These are phyloP conservation scores for Penicillium fuscoglaucum DNA, from an alignment of 2,329 filamentous ascomycete genomes.

Conservation along the genomic window DNA sequence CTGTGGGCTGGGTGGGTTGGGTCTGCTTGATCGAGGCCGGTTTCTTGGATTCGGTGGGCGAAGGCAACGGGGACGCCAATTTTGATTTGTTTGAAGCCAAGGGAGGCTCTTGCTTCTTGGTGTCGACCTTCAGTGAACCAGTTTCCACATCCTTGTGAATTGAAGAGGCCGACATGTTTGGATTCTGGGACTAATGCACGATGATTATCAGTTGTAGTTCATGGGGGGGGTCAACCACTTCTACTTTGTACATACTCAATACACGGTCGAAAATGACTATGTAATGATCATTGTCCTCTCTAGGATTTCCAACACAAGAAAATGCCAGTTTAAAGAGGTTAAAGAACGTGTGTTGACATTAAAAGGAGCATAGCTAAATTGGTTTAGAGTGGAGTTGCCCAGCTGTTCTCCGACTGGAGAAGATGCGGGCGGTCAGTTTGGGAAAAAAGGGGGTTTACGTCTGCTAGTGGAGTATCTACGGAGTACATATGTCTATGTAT, in stretches of 20 bases:
- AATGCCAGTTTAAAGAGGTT: neutral
- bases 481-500: too few relatives aligned
- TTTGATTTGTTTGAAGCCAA: constrained; percentile 23
- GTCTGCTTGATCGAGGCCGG: constrained; percentile 19
- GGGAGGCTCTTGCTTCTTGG: constrained; percentile 23
- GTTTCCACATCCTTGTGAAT: constrained; percentile 22
- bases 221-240: neutral
- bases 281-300: constrained; percentile 8
- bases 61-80: constrained; percentile 32
- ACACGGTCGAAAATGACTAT: constrained; percentile 18
- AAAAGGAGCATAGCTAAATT: constrained; percentile 29
- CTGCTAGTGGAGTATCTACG: neutral
- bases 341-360: constrained; percentile 18
- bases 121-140: constrained; percentile 18
- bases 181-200: constrained; percentile 25
- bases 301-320: constrained; percentile 4
- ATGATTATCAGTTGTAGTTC: constrained; percentile 22
- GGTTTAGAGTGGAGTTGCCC: constrained; percentile 34
- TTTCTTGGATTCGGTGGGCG: constrained; percentile 28
- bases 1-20: constrained; percentile 17
- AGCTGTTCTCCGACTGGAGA: constrained; percentile 27
- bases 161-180: constrained; percentile 22
- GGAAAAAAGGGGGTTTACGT: constrained; percentile 11
- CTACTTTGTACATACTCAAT: constrained; percentile 6
- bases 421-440: constrained; percentile 19